Conservation (phyloP, 2,329 filamentous ascomycete genomes). For the Penicillium sp. region DNA sequence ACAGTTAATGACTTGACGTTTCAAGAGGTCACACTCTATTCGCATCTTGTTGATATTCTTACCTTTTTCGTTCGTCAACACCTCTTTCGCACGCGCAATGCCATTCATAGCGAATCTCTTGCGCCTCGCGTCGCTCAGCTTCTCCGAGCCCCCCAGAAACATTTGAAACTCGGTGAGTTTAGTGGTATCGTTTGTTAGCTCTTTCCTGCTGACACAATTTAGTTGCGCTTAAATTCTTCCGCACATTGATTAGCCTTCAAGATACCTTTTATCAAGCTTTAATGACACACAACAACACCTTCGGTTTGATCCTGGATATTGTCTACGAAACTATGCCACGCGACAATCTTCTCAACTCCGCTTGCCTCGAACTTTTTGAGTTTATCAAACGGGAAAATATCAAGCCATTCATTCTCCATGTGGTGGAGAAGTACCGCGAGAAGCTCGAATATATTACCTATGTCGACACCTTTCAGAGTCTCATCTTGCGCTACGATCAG, state of each 20-base stretch:
- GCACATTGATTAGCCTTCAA: conserved; percentile 73
- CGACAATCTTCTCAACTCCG: conserved; percentile 89
- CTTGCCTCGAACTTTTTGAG: conserved; percentile 89
- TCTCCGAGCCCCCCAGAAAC: conserved; percentile 77
- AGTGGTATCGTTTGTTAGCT: background rate
- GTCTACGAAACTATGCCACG: conserved; percentile 79
- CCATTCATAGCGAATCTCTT: conserved; percentile 74
- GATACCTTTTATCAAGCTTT: conserved; percentile 89
- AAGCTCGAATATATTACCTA: conserved; percentile 70
- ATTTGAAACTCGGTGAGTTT: conserved; percentile 74
- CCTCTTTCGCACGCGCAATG: conserved; percentile 76
- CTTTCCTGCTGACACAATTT: conserved; percentile 3
- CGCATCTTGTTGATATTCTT: conserved; percentile 84
- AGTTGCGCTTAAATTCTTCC: conserved; percentile 92
- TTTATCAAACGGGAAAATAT: conserved; percentile 76
- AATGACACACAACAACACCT: conserved; percentile 71
- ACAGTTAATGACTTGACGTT: conserved; percentile 66
- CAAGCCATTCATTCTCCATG: conserved; percentile 73
- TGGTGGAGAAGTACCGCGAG: conserved; percentile 78
- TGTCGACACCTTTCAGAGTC: conserved; percentile 73
- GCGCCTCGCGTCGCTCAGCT: conserved; percentile 75
- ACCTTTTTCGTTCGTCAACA: conserved; percentile 93
- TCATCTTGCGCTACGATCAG: conserved; percentile 74
- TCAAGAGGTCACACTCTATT: conserved; percentile 83
- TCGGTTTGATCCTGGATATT: conserved; percentile 79